These are phyloP conservation scores for Mycosarcoma mackinlayi DNA, from an alignment of 1,284 basidiomycete species.

Conservation along the genomic window DNA sequence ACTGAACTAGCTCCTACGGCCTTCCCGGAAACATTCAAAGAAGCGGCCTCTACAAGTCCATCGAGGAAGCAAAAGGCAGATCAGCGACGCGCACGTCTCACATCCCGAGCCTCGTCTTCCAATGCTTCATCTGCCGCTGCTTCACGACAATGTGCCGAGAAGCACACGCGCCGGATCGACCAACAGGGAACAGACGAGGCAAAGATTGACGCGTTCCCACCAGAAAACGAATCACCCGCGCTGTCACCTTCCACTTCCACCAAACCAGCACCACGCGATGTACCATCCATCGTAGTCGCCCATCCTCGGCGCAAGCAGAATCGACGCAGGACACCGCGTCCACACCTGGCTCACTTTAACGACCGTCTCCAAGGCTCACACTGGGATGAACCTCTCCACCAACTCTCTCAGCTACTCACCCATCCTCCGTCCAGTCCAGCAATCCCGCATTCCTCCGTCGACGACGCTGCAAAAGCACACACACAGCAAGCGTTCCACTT, in stretches of 20 bases:
- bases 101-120: not conserved
- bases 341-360: constrained; percentile 30
- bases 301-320: not conserved
- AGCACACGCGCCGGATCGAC: too few species aligned
- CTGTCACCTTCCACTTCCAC: too few species aligned
- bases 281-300: not conserved
- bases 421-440: not conserved
- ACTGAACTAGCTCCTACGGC: too few species aligned
- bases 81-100: not conserved
- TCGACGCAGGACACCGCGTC: constrained; percentile 1
- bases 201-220: too few species aligned
- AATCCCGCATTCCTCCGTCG: not conserved
- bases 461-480: not conserved
- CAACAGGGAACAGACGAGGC: too few species aligned
- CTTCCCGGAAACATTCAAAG: not conserved
- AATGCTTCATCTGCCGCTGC: not conserved
- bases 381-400: constrained; percentile 24
- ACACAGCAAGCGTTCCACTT: constrained; percentile 15
- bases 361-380: constrained; percentile 30
- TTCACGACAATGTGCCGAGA: too few species aligned
- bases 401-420: not conserved
- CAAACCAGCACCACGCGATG: not conserved
- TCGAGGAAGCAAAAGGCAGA: not conserved
- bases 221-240: too few species aligned
- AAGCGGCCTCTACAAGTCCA: not conserved